Evolutionary conservation across 176 grass and related monocot genomes (phyloP).

Genomic region (Metroxylon sagu): DNA sequence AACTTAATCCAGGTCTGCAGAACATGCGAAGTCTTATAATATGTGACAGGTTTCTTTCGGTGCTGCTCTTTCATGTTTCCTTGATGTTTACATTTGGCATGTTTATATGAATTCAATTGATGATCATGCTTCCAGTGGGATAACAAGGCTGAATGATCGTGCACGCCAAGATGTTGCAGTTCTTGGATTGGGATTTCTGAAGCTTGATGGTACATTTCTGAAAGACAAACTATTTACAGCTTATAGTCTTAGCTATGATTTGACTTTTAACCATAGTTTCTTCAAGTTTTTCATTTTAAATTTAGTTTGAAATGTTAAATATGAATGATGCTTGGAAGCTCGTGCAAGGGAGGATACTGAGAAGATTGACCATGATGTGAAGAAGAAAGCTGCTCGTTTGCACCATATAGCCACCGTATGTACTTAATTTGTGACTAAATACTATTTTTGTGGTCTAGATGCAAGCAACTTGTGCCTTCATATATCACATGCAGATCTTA

Average conservation of each 20-base stretch:
- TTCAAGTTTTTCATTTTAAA: conserved; percentile 19
- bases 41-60: too few species aligned
- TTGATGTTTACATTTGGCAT: conserved; percentile 11
- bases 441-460: neutral
- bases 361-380: conserved; percentile 82
- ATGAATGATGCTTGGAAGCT: conserved; percentile 43
- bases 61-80: neutral
- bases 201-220: conserved; percentile 72
- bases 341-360: conserved; percentile 71
- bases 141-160: conserved; percentile 88
- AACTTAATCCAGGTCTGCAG: too few species aligned
- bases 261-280: neutral
- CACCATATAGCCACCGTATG: conserved; percentile 77
- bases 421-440: conserved; percentile 13
- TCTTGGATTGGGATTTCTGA: conserved; percentile 70
- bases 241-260: neutral
- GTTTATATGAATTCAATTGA: neutral
- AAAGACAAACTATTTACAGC: too few species aligned
- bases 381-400: conserved; percentile 62
- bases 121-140: conserved; percentile 40
- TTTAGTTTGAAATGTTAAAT: conserved; percentile 7
- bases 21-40: too few species aligned
- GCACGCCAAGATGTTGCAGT: conserved; percentile 85
- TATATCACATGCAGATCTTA: conserved; percentile 42
- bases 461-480: neutral